Base-by-base conservation (phyloP, 768 basidiomycete species). In the Leccinellum albellum region DNA sequence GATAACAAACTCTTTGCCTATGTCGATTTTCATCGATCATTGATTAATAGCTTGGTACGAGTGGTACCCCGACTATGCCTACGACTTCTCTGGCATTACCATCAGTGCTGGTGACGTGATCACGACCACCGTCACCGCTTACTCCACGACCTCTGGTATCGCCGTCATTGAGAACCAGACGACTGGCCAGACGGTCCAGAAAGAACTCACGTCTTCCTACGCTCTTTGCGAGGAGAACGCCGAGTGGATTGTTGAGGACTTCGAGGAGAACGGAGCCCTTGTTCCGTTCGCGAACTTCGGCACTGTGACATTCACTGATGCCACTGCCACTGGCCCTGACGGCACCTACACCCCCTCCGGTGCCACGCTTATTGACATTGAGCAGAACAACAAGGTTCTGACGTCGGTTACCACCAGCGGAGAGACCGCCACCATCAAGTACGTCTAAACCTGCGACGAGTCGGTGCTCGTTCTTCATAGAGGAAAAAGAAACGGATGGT, bases 201-300 rank as follows among this genome's bases (percentile, higher is more conserved):
- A 35, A 66, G 44, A 51, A 32, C 13, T 67, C 67, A 21, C 32
- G 31, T 8, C 56, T 20, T 20, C 0, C n/a, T 20, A 31, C 15
- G 53, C 66, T 33, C 62, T 67, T 33, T 69, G 64, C 29, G 44
- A 48, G 40, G 7, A 55, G 49, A 57, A 57, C 15, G 66, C 62
- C 12, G 66, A 67, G 54, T 67, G 66, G 66, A 66, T 64, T 44
- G 60, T 69, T 6, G 64, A 66, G 13, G 67, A 69, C 57, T 56
- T 58, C 33, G 21, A 58, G n/a, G 10, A 17, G 21, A 46, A 52
- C 3, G 66, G 61, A 35, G 35, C 55, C 1, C 46, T 69, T 4
- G 60, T 51, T 42, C 40, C 40, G 40, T 42, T 42, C 40, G 40
- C 40, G 21, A 13, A 69, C 58, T 67, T 67, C 42, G 61, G 67